Conservation (phyloP, 345 rosid species). For the Toxicodendron radicans region DNA sequence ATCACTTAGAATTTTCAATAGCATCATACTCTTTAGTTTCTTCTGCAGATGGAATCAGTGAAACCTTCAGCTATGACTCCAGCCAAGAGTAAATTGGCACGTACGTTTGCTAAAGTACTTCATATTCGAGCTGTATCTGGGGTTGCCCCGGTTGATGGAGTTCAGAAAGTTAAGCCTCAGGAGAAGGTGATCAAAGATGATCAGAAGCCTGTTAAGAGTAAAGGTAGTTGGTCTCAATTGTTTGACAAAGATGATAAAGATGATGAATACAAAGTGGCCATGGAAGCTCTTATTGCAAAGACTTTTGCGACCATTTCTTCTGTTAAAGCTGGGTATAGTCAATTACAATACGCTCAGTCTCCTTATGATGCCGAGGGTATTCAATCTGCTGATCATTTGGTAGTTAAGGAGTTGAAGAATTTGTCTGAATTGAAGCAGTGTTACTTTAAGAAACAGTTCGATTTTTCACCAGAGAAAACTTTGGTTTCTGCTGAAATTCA, state of each 20-base stretch:
- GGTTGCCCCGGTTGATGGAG: constrained; percentile 57
- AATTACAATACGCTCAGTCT: constrained; percentile 75
- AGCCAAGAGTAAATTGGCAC: constrained; percentile 62
- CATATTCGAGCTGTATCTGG: constrained; percentile 55
- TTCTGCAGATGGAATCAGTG: constrained; percentile 73
- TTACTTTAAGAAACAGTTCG: constrained; percentile 68
- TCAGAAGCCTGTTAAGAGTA: constrained; percentile 25
- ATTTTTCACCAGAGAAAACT: constrained; percentile 55
- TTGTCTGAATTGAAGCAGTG: constrained; percentile 83
- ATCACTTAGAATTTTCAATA: background rate
- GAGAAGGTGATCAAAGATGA: constrained; percentile 38
- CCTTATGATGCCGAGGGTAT: constrained; percentile 81
- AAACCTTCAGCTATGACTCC: constrained; percentile 53
- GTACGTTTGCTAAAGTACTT: constrained; percentile 70
- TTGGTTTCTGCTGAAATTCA: constrained; percentile 65
- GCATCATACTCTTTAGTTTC: constrained; percentile 18
- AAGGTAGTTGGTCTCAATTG: constrained; percentile 36
- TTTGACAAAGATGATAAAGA: constrained; percentile 49
- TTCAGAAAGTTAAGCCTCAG: constrained; percentile 42
- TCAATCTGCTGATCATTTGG: constrained; percentile 59
- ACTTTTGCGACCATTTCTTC: constrained; percentile 76
- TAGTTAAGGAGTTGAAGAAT: constrained; percentile 61
- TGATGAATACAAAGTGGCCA: constrained; percentile 33
- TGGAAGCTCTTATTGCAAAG: constrained; percentile 75
- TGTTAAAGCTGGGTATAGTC: constrained; percentile 73